A percentile compares a stretch with the other conserved stretches of the same genome.
phyloP scores from a whole-genome alignment of 2,329 filamentous ascomycete genomes.

The Fulvia fulva region DNA sequence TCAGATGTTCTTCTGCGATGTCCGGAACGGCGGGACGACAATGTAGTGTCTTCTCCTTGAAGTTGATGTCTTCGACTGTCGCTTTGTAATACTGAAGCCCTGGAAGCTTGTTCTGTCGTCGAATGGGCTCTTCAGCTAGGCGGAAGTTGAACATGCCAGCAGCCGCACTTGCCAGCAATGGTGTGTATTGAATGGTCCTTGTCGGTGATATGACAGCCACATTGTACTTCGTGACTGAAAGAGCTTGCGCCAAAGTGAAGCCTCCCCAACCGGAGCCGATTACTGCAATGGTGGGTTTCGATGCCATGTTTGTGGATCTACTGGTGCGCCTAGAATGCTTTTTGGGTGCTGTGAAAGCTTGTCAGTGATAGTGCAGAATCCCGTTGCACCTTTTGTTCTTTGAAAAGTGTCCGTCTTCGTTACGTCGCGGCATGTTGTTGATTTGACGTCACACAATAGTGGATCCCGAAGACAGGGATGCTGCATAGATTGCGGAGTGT shows the following conservation, averaged over 20 bases:
- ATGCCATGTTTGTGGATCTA: background rate
- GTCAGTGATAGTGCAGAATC: background rate
- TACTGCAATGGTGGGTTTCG: conserved; percentile 5
- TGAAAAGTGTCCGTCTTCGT: background rate
- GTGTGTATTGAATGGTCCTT: conserved; percentile 44
- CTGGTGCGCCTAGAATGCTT: background rate
- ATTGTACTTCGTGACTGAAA: conserved; percentile 36
- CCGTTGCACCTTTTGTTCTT: background rate
- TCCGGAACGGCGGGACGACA: conserved; percentile 35
- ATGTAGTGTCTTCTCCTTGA: conserved; percentile 31
- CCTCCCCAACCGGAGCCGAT: conserved; percentile 30
- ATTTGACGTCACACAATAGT: conserved; percentile 6
- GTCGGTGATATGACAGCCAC: conserved; percentile 42
- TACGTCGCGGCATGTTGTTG: background rate
- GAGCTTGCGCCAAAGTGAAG: conserved; percentile 36
- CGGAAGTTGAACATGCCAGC: conserved; percentile 41
- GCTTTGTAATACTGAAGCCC: conserved; percentile 37
- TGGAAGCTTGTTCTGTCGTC: conserved; percentile 30
- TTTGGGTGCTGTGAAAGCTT: background rate
- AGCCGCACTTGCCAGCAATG: conserved; percentile 44
- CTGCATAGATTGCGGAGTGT: background rate
- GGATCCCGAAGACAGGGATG: background rate
- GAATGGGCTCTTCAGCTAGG: conserved; percentile 44
- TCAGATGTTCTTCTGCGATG: conserved; percentile 25
- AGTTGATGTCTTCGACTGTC: conserved; percentile 37